Percentiles rank a stretch among this genome's conserved stretches.
These are phyloP conservation scores for Pyrenophora seminiperda DNA, from an alignment of 2,329 filamentous ascomycete genomes.

Conservation along the genomic window DNA sequence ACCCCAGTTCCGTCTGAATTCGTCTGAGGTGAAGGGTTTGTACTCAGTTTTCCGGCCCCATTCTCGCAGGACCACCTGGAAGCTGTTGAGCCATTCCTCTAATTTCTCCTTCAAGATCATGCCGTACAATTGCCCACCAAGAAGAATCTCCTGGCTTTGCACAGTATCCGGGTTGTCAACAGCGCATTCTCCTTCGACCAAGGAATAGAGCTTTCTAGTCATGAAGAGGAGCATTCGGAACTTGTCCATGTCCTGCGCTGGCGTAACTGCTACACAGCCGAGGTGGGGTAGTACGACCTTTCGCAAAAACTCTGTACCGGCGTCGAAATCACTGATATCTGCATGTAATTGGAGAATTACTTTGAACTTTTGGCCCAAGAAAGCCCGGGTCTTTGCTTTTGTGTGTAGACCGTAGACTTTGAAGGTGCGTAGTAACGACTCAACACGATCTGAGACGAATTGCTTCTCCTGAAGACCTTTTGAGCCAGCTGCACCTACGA, in stretches of 20 bases:
- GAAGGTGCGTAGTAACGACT: constrained; percentile 89
- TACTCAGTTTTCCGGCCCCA: constrained; percentile 60
- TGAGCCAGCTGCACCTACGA: constrained; percentile 78
- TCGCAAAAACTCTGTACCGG: constrained; percentile 86
- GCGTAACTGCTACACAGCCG: constrained; percentile 81
- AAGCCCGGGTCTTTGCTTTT: constrained; percentile 79
- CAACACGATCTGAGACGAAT: constrained; percentile 92
- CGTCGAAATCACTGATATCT: constrained; percentile 84
- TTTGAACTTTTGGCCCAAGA: constrained; percentile 88
- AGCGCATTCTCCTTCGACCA: constrained; percentile 90
- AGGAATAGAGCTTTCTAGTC: constrained; percentile 90
- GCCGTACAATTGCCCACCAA: constrained; percentile 91
- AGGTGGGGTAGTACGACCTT: constrained; percentile 91
- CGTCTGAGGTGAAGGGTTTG: constrained; percentile 70
- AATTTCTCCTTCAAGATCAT: constrained; percentile 95
- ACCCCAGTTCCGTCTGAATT: constrained; percentile 79
- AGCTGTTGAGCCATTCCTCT: constrained; percentile 83
- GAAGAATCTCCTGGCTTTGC: constrained; percentile 91
- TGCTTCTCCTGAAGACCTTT: constrained; percentile 80
- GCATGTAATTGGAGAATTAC: constrained; percentile 83
- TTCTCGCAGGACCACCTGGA: constrained; percentile 59
- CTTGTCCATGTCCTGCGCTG: constrained; percentile 85
- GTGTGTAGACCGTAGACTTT: constrained; percentile 87
- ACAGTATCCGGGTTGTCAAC: constrained; percentile 96
- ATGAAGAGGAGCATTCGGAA: constrained; percentile 94